Base-by-base conservation (phyloP, 768 basidiomycete genomes). In the Panaeolus cyanescens region DNA sequence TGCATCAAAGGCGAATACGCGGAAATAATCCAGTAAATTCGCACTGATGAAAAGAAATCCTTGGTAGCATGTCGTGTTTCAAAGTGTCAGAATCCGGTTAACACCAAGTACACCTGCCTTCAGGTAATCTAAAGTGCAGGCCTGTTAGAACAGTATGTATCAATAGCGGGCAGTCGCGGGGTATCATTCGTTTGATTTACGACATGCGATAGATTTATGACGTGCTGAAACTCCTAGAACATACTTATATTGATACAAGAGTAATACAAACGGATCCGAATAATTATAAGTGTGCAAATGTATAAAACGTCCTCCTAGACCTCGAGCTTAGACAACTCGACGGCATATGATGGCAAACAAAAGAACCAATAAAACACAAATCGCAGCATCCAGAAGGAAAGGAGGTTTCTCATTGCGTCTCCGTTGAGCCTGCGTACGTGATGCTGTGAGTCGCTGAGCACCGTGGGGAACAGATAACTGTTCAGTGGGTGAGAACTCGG, bases 301-400 rank as follows among this genome's bases (percentile, higher is more conserved):
- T 40, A 58, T 28, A 30, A 36, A 19, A 13, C 20, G 42, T 50
- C 54, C 53, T 66, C 61, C 61, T 40, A 55, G 20, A n/a, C n/a
- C n/a, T n/a, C 45, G 58, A 54, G 40, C 58, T 71, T 71, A 85
- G 53, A 79, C 73, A 56, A 84, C 73, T 69, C 90, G 80, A 61
- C 88, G 82, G 66, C 83, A 90, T 54, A 93, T 76, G 39, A 93
- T 80, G 32, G 84, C 87, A 67, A 89, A 83, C 54, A 88, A 81
- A 60, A 92, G 73, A 13, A 88, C 87, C 9, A 93, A 75, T 20
- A 91, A 77, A 54, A 92, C 79, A 71, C 88, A 87, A 62, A 93
- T 93, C 30, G 87, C 85, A 10, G 85, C 85, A 72, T 93, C 92
- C 32, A 93, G 77, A 22, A 91, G 72, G 25, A 91, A 69, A 22